These are phyloP conservation scores for Coniophora puteana DNA, from an alignment of 1,284 basidiomycete genomes.

Conservation along the genomic window DNA sequence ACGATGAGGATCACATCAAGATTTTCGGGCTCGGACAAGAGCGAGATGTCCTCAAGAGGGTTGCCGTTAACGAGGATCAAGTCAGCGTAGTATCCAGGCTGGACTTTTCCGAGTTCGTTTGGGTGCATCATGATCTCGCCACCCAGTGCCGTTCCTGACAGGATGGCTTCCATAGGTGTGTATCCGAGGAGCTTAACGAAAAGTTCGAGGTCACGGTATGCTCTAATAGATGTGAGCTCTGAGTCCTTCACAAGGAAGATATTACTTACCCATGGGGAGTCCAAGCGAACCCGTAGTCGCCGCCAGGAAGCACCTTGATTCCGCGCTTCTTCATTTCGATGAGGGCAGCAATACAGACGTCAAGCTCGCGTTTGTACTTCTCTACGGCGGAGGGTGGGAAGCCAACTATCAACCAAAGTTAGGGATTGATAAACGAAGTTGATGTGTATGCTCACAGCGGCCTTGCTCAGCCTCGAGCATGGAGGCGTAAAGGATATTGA, in stretches of 20 bases:
- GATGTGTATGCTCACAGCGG: slow-evolving; percentile 12
- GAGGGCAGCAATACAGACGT: slow-evolving; percentile 27
- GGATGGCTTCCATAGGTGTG: slow-evolving; percentile 33
- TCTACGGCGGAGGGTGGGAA: slow-evolving; percentile 16
- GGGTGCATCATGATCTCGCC: slow-evolving; percentile 32
- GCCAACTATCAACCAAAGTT: slow-evolving; percentile 13
- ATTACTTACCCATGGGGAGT: slow-evolving; percentile 28
- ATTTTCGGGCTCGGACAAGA: slow-evolving; percentile 25
- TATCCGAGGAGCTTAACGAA: slow-evolving; percentile 32
- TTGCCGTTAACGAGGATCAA: slow-evolving; percentile 30
- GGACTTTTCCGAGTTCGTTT: slow-evolving; percentile 32
- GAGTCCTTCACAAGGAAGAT: background rate
- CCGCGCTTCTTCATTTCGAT: slow-evolving; percentile 31
- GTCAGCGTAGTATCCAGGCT: slow-evolving; percentile 31
- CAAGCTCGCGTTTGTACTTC: slow-evolving; percentile 25
- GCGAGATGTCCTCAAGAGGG: slow-evolving; percentile 29
- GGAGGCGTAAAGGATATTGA: slow-evolving; percentile 29
- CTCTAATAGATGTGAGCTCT: slow-evolving; percentile 15
- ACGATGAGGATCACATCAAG: slow-evolving; percentile 29
- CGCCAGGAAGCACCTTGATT: slow-evolving; percentile 28
- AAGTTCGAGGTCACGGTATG: slow-evolving; percentile 32
- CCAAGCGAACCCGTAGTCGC: slow-evolving; percentile 33
- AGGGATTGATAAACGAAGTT: background rate
- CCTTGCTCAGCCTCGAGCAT: slow-evolving; percentile 20
- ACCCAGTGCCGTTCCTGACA: slow-evolving; percentile 32